Evolutionary conservation across 352 stramenopile genomes (phyloP), one percentile per base, ranked within the genome.

Genomic region (Globisporangium alternatum): DNA sequence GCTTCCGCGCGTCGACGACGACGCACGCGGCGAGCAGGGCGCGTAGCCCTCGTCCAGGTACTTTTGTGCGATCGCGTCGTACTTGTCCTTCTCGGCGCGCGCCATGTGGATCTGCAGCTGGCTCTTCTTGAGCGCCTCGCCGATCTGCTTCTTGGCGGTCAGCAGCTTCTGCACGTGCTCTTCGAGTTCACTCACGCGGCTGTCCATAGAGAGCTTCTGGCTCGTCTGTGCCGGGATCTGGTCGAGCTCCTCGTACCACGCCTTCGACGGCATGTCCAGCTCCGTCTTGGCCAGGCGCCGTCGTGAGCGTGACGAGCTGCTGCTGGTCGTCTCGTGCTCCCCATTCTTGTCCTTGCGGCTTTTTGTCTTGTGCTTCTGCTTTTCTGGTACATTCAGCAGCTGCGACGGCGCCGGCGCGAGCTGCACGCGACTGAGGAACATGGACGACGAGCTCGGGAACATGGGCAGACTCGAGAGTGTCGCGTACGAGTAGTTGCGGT

Each of bases 131-230:
- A 83, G 53, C 21, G 74, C 69, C 7, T 70, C 74, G 19, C 67
- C 69, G 31, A 86, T 71, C 56, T 81, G 69, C 10, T 66, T 63
- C 25, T 78, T 81, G 8, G 69, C 78, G 3, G 30, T 51, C 35
- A 78, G 63, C 12, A 86, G 49, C 39, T 75, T 72, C 45, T 75
- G 63, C 56, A 86, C 74, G 21, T 75, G 75, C 37, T 72, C 65
- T 25, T 84, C 66, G 19, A 86, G 51, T 52, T 84, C 71, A 8
- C 48, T 55, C 45, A 75, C 69, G 31, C 78, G 71, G 17, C 74
- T 73, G 17, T 82, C 78, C 37, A 74, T 80, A 30, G 70, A 79
- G 3, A 62, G 52, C 65, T 76, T 44, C 60, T 44, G 13, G 53
- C 54, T 5, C 57, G 53, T 21, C 53, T 68, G 67, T 35, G 68